phyloP scores from a whole-genome alignment of 129 eudicot genomes.

The Smallanthus sonchifolius region DNA sequence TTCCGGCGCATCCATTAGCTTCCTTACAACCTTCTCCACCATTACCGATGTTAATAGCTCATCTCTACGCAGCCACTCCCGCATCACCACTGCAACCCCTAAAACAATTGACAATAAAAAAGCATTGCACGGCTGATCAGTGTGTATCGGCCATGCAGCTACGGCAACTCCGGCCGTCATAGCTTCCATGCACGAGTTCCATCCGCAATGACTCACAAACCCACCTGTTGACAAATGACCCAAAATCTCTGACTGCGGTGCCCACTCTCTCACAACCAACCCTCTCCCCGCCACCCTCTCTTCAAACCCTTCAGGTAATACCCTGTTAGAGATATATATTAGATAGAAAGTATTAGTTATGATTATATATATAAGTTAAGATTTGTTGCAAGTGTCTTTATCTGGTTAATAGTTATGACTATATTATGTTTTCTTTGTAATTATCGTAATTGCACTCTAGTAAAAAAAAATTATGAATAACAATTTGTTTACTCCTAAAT shows the following conservation, averaged over 20 bases:
- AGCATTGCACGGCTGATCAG: slow-evolving; percentile 55
- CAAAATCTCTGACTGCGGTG: slow-evolving; percentile 51
- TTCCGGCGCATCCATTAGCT: slow-evolving; percentile 1
- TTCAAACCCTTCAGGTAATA: slow-evolving; percentile 43
- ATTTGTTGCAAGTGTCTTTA: too few species aligned
- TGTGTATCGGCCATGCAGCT: slow-evolving; percentile 62
- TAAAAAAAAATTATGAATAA: too few species aligned
- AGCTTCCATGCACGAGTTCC: slow-evolving; percentile 61
- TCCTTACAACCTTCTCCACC: slow-evolving; percentile 20
- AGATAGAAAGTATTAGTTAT: too few species aligned
- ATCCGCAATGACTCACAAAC: slow-evolving; percentile 68
- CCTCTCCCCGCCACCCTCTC: slow-evolving; percentile 38
- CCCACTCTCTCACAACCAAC: slow-evolving; percentile 57
- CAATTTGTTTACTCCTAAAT: too few species aligned
- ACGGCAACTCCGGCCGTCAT: slow-evolving; percentile 45
- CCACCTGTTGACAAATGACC: slow-evolving; percentile 50
- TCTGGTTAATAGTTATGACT: too few species aligned
- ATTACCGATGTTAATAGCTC: slow-evolving; percentile 13
- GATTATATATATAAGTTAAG: too few species aligned
- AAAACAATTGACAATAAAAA: slow-evolving; percentile 28
- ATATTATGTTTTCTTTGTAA: too few species aligned
- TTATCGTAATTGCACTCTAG: too few species aligned
- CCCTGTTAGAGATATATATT: too few species aligned
- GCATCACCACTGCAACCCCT: slow-evolving; percentile 17
- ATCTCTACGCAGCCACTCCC: slow-evolving; percentile 17